Base-by-base conservation (phyloP, 805 yeast genomes). In the Zygoascus tannicola region DNA sequence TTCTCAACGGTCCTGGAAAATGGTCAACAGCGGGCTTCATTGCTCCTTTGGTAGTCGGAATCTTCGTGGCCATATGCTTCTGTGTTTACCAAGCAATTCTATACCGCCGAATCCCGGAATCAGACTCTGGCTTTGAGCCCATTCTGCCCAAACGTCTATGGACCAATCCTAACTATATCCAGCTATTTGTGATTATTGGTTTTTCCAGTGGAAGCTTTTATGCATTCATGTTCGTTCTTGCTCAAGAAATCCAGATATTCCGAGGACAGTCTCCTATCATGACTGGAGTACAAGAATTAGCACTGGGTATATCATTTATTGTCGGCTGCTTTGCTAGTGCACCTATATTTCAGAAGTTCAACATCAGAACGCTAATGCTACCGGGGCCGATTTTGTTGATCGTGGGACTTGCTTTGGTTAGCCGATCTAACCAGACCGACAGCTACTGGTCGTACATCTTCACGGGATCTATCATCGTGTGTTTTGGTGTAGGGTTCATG, bases 1-100 rank as follows among this genome's bases (percentile, higher is more conserved):
- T 71, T 38, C 69, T 72, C 0, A 68, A 70, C 49, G 74, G 71
- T 19, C 75, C 74, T 20, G 62, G 60, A 4, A 53, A 56, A 0
- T 72, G 76, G 75, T 56, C 56, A 2, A 44, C 58, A 1, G 68
- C 75, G 1, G 53, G 57, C 15, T 66, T 68, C 1, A 70, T 69
- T 47, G 69, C 68, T 14, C 64, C 75, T 0, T 46, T 71, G 1
- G 55, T 65, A 1, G 45, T 71, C 41, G 75, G 75, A 0, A n/a
- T n/a, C 30, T 40, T 64, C 10, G 19, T 66, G 2, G 18, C 57
- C 3, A 65, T 57, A 54, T 26, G 30, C 12, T 75, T 50, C 7
- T 48, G 45, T 12, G 28, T 41, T 15, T 43, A 46, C 18, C 46
- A 49, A 21, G 45, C 54, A 50, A 38, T 49, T 34, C 47, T 47